Base-by-base conservation (phyloP, 495 filamentous ascomycete genomes). In the Copromyces sp. region DNA sequence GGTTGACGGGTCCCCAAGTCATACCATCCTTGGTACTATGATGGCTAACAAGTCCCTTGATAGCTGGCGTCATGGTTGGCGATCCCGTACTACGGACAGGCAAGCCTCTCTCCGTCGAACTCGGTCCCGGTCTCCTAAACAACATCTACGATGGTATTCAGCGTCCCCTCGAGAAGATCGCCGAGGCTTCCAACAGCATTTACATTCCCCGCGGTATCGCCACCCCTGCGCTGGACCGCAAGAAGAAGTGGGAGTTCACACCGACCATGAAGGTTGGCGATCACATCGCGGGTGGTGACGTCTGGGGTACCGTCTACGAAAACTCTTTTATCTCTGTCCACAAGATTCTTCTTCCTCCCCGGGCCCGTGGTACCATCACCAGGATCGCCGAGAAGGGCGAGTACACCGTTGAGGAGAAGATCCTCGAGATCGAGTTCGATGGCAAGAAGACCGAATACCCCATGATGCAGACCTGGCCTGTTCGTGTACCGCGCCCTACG, bases 401-500 rank as follows among this genome's bases (percentile, higher is more conserved):
- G 83, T 98, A 98, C 81, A 98, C 94, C 1, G 92, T 99, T 24
- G 92, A 93, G 29, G 92, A 97, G 82, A 95, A 96, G 84, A 90
- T 99, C 74, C 84, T 99, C 77, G 96, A 98, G 83, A 85, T 98
- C 68, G 95, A 99, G 80, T 99, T 98, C 78, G 91, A 99, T 76
- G 95, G 96, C 74, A 93, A 93, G 84, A 97, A 94, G 88, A 89
- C 90, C 71, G 92, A 94, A 80, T 93, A 91, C 76, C 88, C 87
- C 77, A 98, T 99, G 95, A 97, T 98, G 95, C 95, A 99, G 81
- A 91, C 90, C 72, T 99, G 95, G 95, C 95, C 95, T n/a, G 95
- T 98, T 71, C 95, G 95, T 86, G 95, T 95, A 42, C 94, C 96
- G 61, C 90, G 95, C 75, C 95, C 95, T 17, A 89, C 90, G 24